Percentiles rank a stretch among this genome's conserved stretches.
phyloP scores from a whole-genome alignment of 345 rosid species.

The Sisymbrium irio region DNA sequence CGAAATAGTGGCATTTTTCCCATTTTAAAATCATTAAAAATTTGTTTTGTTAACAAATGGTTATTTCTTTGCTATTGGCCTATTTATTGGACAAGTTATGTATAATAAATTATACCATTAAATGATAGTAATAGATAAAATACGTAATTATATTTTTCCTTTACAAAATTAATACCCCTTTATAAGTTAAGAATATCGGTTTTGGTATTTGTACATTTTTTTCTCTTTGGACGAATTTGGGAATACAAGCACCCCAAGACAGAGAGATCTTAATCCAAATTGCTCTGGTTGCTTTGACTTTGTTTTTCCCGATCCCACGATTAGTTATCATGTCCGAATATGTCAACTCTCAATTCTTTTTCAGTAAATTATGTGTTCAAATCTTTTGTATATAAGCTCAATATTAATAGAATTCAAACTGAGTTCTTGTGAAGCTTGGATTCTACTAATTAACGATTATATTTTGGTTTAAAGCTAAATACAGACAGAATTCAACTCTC shows the following conservation, averaged over 20 bases:
- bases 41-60: no score
- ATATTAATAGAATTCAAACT: background rate
- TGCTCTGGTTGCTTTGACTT: slow-evolving; percentile 13
- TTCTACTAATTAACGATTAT: background rate
- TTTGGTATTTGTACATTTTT: background rate
- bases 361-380: background rate
- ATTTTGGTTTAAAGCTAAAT: background rate
- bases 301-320: slow-evolving; percentile 9
- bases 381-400: background rate
- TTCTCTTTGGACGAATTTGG: background rate
- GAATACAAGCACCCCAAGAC: background rate
- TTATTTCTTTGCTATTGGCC: no score
- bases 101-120: no score
- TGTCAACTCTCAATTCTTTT: background rate
- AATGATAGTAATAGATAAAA: no score
- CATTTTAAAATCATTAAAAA: no score
- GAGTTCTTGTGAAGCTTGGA: background rate
- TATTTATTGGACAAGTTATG: no score
- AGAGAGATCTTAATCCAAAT: no score
- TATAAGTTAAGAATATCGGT: no score
- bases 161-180: no score
- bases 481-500: background rate
- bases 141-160: no score
- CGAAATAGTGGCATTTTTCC: slow-evolving; percentile 2
- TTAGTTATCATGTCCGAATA: slow-evolving; percentile 5